These are phyloP conservation scores for Tetrahymena thermophila DNA, from an alignment of 73 alveolate species.

Conservation along the genomic window DNA sequence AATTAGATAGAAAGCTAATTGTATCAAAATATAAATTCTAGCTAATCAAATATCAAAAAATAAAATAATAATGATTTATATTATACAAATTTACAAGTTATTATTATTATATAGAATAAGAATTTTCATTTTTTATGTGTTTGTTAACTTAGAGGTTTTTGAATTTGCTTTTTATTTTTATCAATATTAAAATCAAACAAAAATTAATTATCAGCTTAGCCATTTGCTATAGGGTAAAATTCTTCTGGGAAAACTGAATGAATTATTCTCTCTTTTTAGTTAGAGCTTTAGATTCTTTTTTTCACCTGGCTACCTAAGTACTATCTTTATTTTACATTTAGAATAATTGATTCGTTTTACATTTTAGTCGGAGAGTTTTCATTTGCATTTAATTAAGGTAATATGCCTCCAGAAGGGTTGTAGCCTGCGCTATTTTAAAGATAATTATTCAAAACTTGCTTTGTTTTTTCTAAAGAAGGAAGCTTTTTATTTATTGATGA, in stretches of 20 bases:
- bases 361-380: neutral
- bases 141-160: neutral
- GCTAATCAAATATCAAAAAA: too few species aligned
- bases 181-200: neutral
- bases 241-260: neutral
- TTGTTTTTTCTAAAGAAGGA: neutral
- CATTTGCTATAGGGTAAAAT: neutral
- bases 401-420: neutral
- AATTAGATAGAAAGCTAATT: too few species aligned
- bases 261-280: neutral
- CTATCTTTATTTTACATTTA: neutral
- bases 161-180: neutral
- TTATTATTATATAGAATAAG: too few species aligned
- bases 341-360: neutral
- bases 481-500: neutral
- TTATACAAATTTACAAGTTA: too few species aligned
- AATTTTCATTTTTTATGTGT: neutral
- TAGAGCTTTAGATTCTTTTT: neutral
- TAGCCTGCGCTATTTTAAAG: neutral
- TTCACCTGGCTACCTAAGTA: neutral
- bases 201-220: neutral
- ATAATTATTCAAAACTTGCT: neutral
- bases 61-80: too few species aligned
- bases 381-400: neutral
- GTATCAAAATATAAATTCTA: too few species aligned